phyloP scores from a whole-genome alignment of 2,329 filamentous ascomycete species.

The Cadophora malorum region DNA sequence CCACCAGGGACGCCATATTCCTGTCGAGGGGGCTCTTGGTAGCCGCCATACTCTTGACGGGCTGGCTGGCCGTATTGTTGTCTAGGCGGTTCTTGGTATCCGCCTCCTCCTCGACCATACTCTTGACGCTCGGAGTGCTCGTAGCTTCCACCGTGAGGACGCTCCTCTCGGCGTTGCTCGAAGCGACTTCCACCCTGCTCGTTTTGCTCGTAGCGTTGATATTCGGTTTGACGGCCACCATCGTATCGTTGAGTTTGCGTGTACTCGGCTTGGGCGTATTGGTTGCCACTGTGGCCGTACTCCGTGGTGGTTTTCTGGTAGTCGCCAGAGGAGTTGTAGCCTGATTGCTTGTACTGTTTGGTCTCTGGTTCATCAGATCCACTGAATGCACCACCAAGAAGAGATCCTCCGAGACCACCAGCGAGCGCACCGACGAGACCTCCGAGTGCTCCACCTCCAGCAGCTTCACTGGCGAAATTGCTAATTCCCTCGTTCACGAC shows the following conservation, averaged over 20 bases:
- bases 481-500: constrained; percentile 48
- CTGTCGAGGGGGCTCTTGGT: constrained; percentile 15
- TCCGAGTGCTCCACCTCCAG: constrained; percentile 69
- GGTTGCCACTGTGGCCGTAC: constrained; percentile 57
- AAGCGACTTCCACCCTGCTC: constrained; percentile 60
- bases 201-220: constrained; percentile 62
- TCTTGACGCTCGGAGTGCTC: constrained; percentile 59
- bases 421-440: constrained; percentile 75
- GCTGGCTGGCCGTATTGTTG: constrained; percentile 25
- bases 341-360: constrained; percentile 51
- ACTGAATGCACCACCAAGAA: constrained; percentile 68
- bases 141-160: constrained; percentile 60
- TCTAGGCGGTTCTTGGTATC: constrained; percentile 31
- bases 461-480: constrained; percentile 62
- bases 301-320: constrained; percentile 67
- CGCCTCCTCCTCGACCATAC: constrained; percentile 39
- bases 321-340: constrained; percentile 54
- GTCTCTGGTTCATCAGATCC: constrained; percentile 53
- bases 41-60: constrained; percentile 21
- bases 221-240: constrained; percentile 64
- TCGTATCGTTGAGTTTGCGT: constrained; percentile 62
- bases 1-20: constrained; percentile 27
- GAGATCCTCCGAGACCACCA: constrained; percentile 66
- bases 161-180: constrained; percentile 63
- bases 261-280: constrained; percentile 43